Evolutionary conservation across 2,329 filamentous ascomycete species (phyloP), one percentile per base, ranked within the genome.

Genomic region (Huntiella bhutanensis): DNA sequence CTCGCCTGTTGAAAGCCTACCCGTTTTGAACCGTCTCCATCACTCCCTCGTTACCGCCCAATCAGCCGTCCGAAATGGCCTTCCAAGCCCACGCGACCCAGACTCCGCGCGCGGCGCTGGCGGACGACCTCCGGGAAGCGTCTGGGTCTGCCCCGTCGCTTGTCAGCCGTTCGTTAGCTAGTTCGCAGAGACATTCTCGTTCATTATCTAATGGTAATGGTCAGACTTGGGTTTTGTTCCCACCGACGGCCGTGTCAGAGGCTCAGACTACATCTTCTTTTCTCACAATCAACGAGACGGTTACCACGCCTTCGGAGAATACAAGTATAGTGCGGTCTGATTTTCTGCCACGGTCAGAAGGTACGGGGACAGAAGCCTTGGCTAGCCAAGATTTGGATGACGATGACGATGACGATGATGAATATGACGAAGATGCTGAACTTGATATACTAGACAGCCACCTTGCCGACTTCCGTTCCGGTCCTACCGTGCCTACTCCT

Each of bases 361-460:
- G 16, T 38, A 22, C 13, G 10, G 28, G 13, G 36, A 12, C 33
- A 8, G 43, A 56, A 62, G 22, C 22, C 5, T 28, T 32, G 11
- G 13, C 62, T 16, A 33, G 15, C 13, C 12, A 37, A 15, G 32
- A 33, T 32, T 35, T 38, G 11, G 35, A 43, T 16, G 33, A 45
- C 6, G 42, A 48, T n/a, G 47, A 47, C 3, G 43, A 49, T 33
- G 48, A 49, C 19, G 44, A 47, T 33, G 61, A 62, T 13, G 59
- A 63, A 33, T 60, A 57, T 53, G 75, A 79, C 22, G 81, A 83
- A 28, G 80, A 84, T 51, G 76, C 71, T 19, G 88, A 96, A 59
- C 68, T 96, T 39, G 91, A 98, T 59, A 94, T 86, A 58, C 69
- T 96, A 36, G 88, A 96, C 59, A 87, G 88, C 57, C 87, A 92